Evolutionary conservation across 225 moss, liverwort and hornwort species (phyloP).

Genomic region (Neckera pumila): DNA sequence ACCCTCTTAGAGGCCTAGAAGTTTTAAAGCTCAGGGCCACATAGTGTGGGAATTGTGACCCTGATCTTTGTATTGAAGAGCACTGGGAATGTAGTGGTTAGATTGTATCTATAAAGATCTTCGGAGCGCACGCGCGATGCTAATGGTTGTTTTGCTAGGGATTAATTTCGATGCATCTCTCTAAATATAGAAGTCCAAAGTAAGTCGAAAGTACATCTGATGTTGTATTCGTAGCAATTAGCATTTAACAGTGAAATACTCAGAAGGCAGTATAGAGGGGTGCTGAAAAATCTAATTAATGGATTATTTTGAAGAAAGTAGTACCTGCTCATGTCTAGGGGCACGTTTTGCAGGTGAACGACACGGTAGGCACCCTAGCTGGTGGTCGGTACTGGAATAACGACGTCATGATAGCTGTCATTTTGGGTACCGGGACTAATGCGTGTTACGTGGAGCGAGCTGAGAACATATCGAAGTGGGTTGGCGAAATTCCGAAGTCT

Average conservation of each 20-base stretch:
- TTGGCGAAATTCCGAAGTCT: constrained; percentile 34
- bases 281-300: neutral
- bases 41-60: neutral
- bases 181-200: neutral
- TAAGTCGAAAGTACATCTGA: neutral
- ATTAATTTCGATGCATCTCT: neutral
- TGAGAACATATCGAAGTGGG: constrained; percentile 55
- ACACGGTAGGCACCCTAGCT: constrained; percentile 74
- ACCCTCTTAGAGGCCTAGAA: neutral
- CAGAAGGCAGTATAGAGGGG: neutral
- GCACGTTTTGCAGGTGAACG: constrained; percentile 42
- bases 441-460: constrained; percentile 71
- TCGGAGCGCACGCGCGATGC: neutral
- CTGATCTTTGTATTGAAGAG: neutral
- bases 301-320: neutral
- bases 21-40: neutral
- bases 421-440: constrained; percentile 76
- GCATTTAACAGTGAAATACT: neutral
- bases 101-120: neutral
- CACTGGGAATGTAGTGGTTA: neutral
- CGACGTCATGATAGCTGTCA: constrained; percentile 75
- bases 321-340: neutral
- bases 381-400: constrained; percentile 72
- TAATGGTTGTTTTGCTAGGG: neutral
- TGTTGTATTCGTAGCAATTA: neutral